Percentiles rank a stretch among this genome's conserved stretches.
These are phyloP conservation scores for Chrysanthemum makinoi DNA, from an alignment of 129 eudicot species.

Conservation along the genomic window DNA sequence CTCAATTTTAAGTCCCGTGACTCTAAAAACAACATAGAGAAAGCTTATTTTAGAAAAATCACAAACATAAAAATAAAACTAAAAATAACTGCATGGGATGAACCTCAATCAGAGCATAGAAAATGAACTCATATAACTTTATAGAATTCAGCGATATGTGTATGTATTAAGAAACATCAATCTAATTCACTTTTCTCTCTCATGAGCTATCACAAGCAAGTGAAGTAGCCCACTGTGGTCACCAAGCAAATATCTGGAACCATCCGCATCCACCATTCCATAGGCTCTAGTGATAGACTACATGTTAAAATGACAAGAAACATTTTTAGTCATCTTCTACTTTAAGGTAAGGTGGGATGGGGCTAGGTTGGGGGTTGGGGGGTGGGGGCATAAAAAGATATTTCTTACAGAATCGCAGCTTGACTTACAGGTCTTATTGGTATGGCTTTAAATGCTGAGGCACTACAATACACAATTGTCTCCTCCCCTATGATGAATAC, in stretches of 20 bases:
- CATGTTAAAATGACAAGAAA: conserved; percentile 7
- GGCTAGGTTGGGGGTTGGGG: too few species aligned
- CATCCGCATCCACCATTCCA: conserved; percentile 97
- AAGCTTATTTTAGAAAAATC: too few species aligned
- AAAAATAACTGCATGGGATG: too few species aligned
- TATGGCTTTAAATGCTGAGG: conserved; percentile 91
- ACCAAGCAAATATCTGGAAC: conserved; percentile 94
- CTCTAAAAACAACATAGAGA: conserved; percentile 38
- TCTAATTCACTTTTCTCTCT: conserved; percentile 75
- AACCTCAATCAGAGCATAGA: too few species aligned
- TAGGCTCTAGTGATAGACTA: conserved; percentile 92
- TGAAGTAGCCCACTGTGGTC: conserved; percentile 96
- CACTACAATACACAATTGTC: conserved; percentile 94
- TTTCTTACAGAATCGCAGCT: conserved; percentile 5
- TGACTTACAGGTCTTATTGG: conserved; percentile 91
- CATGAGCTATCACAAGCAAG: conserved; percentile 93
- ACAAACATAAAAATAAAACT: too few species aligned
- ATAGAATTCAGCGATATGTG: too few species aligned
- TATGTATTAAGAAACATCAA: background rate
- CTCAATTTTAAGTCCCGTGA: conserved; percentile 96
- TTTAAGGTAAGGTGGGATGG: too few species aligned
- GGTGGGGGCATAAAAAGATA: too few species aligned
- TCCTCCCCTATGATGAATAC: conserved; percentile 96
- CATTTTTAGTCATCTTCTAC: background rate
- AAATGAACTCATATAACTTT: too few species aligned